Evolutionary conservation across 352 stramenopile genomes (phyloP), one percentile per base, ranked within the genome.

Genomic region (Plasmopara halstedii): DNA sequence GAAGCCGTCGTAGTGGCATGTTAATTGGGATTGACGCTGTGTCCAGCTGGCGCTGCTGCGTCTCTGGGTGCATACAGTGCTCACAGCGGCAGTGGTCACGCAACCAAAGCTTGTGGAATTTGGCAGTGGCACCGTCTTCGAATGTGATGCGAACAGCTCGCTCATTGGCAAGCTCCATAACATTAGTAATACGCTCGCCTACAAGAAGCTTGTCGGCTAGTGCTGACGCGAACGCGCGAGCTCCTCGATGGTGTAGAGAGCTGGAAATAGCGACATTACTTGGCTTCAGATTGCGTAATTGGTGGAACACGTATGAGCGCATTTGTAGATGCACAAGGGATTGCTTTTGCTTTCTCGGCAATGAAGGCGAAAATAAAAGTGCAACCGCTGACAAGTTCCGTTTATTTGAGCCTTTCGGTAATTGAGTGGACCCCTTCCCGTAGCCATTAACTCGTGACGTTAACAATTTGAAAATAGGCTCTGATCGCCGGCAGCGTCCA

Each of bases 71-170:
- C 46, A 72, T 53, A 36, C 81, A 93, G 23, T 48, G 46, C 20
- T 69, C 41, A 27, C 81, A 93, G 26, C 46, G 65, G 73, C 81
- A 93, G 53, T 93, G 77, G 52, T 93, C 81, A 33, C 81, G 81
- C 50, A 93, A 68, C 81, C 81, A 92, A 35, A 86, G 72, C 53
- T 84, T 88, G 58, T 90, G 81, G 59, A 92, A 92, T 43, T 74
- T 83, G 41, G 81, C 75, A 25, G 61, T 73, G 34, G 80, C 73
- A 29, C 80, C 81, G 59, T 92, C 81, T 20, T 79, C 57, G 70
- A 83, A 92, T 32, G 70, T 85, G 29, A 92, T 62, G 32, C 62
- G 54, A 38, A 92, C 62, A 2, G 80, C 77, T 26, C 62, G 47
- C 37, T 83, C 70, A 17, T 46, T 47, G 4, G 29, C 47, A n/a